Evolutionary conservation across 768 basidiomycete species (phyloP), one percentile per base, ranked within the genome.

Genomic region (Boletus insuetus): DNA sequence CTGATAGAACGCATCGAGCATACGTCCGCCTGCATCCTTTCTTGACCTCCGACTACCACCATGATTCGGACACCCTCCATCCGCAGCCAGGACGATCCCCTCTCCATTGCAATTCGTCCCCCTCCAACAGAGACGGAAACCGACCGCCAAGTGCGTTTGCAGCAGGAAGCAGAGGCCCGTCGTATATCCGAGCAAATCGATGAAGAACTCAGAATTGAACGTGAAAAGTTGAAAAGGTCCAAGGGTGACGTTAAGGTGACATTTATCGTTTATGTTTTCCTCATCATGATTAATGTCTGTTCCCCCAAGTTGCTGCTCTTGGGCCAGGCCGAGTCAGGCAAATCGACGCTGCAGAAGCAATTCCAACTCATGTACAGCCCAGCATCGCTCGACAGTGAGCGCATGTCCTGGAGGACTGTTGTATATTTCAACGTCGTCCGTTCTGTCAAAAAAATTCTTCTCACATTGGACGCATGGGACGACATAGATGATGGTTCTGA

Each of bases 301-400:
- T 54, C 17, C 39, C 39, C 35, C 46, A 62, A 90, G 86, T 72
- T 89, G 41, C 72, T 90, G n/a, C 77, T 91, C 53, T 79, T 89
- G 39, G 88, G 88, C 38, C 87, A 89, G 63, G 87, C 87, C 38
- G 87, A 89, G 74, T 88, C 85, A 45, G 87, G 86, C 61, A 89
- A 89, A 66, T 85, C 85, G 32, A 88, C 86, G 4, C 78, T 89
- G 45, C 86, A 87, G 70, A 88, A 88, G 66, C 87, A 87, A 64
- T 89, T 87, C 61, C 87, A 89, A 68, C 81, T 91, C 61, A 87
- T 90, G 83, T 90, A 90, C 70, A 83, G 80, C 55, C 89, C 87
- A 10, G 80, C 78, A 56, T 83, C 84, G 40, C 73, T 89, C 40
- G 86, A 89, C 55, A 77, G 78, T 55, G 87, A 89, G 63, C 84